A percentile compares a stretch with the other conserved stretches of the same genome.
phyloP scores from a whole-genome alignment of 2,329 filamentous ascomycete species.

The Diaporthe destruens region DNA sequence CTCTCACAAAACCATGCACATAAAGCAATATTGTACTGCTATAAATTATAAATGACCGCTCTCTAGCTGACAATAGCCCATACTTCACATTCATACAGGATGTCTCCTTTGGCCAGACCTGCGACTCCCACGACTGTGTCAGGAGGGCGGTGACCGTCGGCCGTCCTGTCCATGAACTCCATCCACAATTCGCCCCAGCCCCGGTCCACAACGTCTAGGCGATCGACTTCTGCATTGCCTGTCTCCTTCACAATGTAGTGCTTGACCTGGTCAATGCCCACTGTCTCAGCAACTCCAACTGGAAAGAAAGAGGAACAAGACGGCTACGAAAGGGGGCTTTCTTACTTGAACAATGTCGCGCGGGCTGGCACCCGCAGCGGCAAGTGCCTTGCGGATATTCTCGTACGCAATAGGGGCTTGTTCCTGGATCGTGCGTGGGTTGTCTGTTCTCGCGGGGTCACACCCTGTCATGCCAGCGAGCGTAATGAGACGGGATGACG shows the following conservation, averaged over 20 bases:
- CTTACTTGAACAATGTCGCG: constrained; percentile 39
- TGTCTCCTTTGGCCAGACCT: constrained; percentile 31
- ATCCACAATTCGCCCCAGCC: constrained; percentile 36
- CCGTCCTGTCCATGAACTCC: constrained; percentile 36
- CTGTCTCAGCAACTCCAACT: neutral
- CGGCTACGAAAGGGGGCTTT: neutral
- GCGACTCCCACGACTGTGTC: constrained; percentile 37
- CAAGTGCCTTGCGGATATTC: constrained; percentile 32
- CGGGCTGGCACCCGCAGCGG: constrained; percentile 35
- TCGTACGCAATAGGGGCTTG: constrained; percentile 35
- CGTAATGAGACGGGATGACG: constrained; percentile 36
- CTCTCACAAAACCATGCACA: neutral
- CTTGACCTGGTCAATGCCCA: constrained; percentile 28
- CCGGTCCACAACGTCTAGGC: constrained; percentile 34
- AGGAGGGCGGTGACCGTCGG: constrained; percentile 36
- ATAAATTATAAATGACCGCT: neutral
- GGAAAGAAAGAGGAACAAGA: neutral
- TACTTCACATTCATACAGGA: constrained; percentile 36
- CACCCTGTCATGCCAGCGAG: constrained; percentile 38
- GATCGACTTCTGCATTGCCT: constrained; percentile 31
- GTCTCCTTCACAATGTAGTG: constrained; percentile 39
- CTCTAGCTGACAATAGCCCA: constrained; percentile 31
- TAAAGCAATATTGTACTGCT: neutral
- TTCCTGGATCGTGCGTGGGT: constrained; percentile 31
- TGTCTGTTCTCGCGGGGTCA: constrained; percentile 36